Evolutionary conservation across 2,329 filamentous ascomycete genomes (phyloP).

Genomic region (Colletotrichum spinosum): DNA sequence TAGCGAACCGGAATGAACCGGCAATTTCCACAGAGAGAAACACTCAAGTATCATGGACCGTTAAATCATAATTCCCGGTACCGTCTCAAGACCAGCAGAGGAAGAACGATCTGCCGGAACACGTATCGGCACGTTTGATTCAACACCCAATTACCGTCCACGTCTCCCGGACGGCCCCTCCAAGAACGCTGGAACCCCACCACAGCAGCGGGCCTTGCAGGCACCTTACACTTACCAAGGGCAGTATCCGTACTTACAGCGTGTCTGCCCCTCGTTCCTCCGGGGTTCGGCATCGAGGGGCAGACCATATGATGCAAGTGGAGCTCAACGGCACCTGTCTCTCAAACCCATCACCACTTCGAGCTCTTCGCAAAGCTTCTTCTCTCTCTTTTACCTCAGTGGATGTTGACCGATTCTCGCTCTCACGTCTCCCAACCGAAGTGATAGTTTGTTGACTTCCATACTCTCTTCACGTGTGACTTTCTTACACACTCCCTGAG

Average conservation of each 20-base stretch:
- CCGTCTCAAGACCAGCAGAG: neutral
- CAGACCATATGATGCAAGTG: neutral
- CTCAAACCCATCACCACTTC: too few species aligned
- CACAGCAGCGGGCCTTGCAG: conserved; percentile 3
- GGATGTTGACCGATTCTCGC: conserved; percentile 8
- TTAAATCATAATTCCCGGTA: conserved; percentile 26
- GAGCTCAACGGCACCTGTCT: neutral
- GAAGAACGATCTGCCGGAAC: conserved; percentile 35
- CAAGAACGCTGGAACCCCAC: conserved; percentile 23
- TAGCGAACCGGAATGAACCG: too few species aligned
- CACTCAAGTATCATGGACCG: conserved; percentile 4
- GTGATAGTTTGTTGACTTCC: too few species aligned
- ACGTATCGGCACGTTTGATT: neutral
- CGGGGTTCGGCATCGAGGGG: conserved; percentile 35
- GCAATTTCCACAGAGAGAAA: too few species aligned
- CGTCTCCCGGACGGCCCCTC: conserved; percentile 34
- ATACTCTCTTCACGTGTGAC: too few species aligned
- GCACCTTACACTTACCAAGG: conserved; percentile 18
- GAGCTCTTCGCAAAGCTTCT: too few species aligned
- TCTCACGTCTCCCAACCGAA: conserved; percentile 19
- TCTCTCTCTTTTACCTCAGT: conserved; percentile 2
- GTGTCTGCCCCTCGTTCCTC: conserved; percentile 30
- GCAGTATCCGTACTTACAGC: too few species aligned
- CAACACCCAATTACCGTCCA: conserved; percentile 31
- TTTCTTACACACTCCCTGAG: neutral